Conservation (phyloP, 768 basidiomycete genomes). For the Hypholoma fasciculare region DNA sequence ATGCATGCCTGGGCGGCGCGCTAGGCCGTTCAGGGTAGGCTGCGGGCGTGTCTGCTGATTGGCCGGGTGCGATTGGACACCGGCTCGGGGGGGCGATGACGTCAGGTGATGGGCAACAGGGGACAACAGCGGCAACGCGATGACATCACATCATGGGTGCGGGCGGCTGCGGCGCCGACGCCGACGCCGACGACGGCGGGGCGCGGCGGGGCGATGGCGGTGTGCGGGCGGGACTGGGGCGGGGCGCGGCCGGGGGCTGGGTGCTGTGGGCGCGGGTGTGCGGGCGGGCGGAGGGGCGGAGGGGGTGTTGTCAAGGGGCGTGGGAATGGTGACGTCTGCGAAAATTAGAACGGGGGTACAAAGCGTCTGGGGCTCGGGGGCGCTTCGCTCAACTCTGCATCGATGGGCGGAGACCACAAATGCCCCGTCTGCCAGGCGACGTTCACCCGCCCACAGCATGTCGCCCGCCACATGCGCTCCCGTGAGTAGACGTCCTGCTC, state of each 20-base stretch:
- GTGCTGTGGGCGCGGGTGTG: not conserved
- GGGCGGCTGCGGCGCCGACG: not conserved
- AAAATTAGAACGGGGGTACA: constrained; percentile 10
- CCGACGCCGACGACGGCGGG: not conserved
- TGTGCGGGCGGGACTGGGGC: not conserved
- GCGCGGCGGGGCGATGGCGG: not conserved
- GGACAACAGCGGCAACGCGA: not conserved
- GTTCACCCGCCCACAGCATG: constrained; percentile 88
- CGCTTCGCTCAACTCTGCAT: not conserved
- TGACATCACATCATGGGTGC: not conserved
- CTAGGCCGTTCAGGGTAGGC: not conserved
- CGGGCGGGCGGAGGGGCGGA: not conserved
- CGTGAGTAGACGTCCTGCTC: constrained; percentile 59
- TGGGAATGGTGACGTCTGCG: constrained; percentile 18
- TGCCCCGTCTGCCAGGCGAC: constrained; percentile 87
- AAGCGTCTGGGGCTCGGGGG: constrained; percentile 6
- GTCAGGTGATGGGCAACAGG: not conserved
- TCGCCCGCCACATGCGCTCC: constrained; percentile 87
- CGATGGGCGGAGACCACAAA: constrained; percentile 84
- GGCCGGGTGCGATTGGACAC: not conserved
- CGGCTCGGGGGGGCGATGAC: not conserved
- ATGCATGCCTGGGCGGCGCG: not conserved
- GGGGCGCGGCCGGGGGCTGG: not conserved
- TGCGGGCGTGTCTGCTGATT: not conserved
- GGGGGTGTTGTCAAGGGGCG: constrained; percentile 18